These are phyloP conservation scores for Pholiota adiposa DNA, from an alignment of 1,284 basidiomycete genomes.

Conservation along the genomic window DNA sequence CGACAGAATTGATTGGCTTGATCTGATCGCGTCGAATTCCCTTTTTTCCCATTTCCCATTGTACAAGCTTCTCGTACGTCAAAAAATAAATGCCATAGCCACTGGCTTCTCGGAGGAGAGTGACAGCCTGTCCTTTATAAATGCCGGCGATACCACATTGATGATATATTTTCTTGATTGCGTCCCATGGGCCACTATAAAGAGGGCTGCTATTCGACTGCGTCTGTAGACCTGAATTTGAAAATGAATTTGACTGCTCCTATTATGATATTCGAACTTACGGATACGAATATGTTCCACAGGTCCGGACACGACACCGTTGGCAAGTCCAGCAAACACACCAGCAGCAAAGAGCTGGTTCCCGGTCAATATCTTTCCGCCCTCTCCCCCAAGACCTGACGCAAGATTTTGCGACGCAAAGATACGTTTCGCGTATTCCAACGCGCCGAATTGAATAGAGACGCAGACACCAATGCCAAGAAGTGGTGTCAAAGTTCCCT, in stretches of 20 bases:
- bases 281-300: slow-evolving; percentile 98
- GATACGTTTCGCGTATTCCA: slow-evolving; percentile 89
- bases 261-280: slow-evolving; percentile 42
- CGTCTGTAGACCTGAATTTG: slow-evolving; percentile 76
- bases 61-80: slow-evolving; percentile 92
- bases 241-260: neutral
- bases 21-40: slow-evolving; percentile 78
- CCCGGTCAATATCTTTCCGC: slow-evolving; percentile 59
- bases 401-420: slow-evolving; percentile 68
- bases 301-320: slow-evolving; percentile 92
- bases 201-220: slow-evolving; percentile 76
- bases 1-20: slow-evolving; percentile 73
- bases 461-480: slow-evolving; percentile 95
- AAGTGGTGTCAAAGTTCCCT: slow-evolving; percentile 94
- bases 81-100: slow-evolving; percentile 93
- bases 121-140: slow-evolving; percentile 93
- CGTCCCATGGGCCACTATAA: slow-evolving; percentile 87
- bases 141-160: slow-evolving; percentile 82
- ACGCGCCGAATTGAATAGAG: slow-evolving; percentile 94
- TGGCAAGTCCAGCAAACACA: slow-evolving; percentile 86
- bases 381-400: slow-evolving; percentile 59
- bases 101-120: slow-evolving; percentile 83
- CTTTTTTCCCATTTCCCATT: slow-evolving; percentile 77
- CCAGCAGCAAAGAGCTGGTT: slow-evolving; percentile 81
- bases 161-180: slow-evolving; percentile 79